Conservation (phyloP, 257 asterid genomes). For the Capsicum baccatum region DNA sequence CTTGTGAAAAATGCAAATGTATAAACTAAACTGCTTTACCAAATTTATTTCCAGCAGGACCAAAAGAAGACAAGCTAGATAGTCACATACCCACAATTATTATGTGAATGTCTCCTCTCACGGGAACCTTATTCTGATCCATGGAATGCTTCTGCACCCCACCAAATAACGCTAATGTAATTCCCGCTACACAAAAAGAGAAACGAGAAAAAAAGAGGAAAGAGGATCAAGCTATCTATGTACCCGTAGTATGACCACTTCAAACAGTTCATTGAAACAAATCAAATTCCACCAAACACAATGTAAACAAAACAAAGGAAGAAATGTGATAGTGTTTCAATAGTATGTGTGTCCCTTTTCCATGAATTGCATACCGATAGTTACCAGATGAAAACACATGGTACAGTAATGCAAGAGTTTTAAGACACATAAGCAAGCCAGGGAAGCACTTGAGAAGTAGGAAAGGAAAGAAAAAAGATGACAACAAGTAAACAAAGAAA, state of each 20-base stretch:
- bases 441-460: background rate
- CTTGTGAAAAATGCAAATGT: constrained; percentile 2
- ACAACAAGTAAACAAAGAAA: background rate
- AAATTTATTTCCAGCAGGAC: background rate
- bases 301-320: constrained; percentile 4
- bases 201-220: constrained; percentile 10
- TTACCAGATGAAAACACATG: background rate
- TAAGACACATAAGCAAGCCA: background rate
- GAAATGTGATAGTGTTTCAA: constrained; percentile 16
- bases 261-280: background rate
- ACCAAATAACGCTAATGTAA: constrained; percentile 80
- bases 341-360: background rate
- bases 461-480: background rate
- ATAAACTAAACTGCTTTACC: background rate
- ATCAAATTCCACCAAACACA: constrained; percentile 6
- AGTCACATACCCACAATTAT: constrained; percentile 76
- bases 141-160: constrained; percentile 91
- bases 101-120: constrained; percentile 93
- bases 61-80: constrained; percentile 15
- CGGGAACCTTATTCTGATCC: constrained; percentile 99
- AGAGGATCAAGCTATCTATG: background rate
- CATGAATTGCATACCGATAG: background rate
- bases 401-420: background rate
- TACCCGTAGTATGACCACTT: constrained; percentile 3
- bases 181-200: constrained; percentile 66